Percentiles rank a stretch among this genome's conserved stretches.
Evolutionary conservation across 257 asterid genomes (phyloP).

Genomic region (Fraxinus anomala): DNA sequence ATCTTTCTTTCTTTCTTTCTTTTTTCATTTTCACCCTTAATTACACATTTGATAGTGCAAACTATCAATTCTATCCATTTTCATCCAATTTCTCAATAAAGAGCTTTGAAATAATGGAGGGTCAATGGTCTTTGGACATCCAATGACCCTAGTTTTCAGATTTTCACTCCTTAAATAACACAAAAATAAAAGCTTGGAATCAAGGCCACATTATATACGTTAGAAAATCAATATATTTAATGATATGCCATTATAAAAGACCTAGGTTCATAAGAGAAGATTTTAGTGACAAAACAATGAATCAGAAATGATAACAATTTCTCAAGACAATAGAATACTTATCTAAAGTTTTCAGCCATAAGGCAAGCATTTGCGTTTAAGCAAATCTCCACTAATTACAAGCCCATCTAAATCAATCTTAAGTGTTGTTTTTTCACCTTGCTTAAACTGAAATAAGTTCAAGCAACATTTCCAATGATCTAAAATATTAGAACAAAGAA

Average conservation of each 20-base stretch:
- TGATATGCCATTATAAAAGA: neutral
- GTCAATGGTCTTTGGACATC: conserved; percentile 82
- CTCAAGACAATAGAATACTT: neutral
- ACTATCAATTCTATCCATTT: too few species aligned
- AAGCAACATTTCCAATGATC: neutral
- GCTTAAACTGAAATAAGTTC: conserved; percentile 57
- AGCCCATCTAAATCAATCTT: conserved; percentile 79
- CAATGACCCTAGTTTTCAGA: conserved; percentile 65
- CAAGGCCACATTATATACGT: neutral
- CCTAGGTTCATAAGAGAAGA: neutral
- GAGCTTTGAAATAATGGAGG: too few species aligned
- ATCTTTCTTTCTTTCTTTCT: too few species aligned
- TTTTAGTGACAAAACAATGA: neutral
- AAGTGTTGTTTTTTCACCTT: conserved; percentile 67
- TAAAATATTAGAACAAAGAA: neutral
- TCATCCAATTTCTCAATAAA: too few species aligned
- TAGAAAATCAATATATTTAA: neutral
- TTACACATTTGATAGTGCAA: too few species aligned
- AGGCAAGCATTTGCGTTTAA: conserved; percentile 84
- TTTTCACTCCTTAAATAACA: conserved; percentile 53
- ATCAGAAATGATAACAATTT: conserved; percentile 9
- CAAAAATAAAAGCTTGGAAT: neutral
- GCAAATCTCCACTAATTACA: conserved; percentile 73
- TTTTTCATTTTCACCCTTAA: too few species aligned
- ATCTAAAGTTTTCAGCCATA: conserved; percentile 74